A percentile compares a stretch with the other conserved stretches of the same genome.
These are phyloP conservation scores for Spinellus fusiger DNA, from an alignment of 192 early-diverging fungal species.

Conservation along the genomic window DNA sequence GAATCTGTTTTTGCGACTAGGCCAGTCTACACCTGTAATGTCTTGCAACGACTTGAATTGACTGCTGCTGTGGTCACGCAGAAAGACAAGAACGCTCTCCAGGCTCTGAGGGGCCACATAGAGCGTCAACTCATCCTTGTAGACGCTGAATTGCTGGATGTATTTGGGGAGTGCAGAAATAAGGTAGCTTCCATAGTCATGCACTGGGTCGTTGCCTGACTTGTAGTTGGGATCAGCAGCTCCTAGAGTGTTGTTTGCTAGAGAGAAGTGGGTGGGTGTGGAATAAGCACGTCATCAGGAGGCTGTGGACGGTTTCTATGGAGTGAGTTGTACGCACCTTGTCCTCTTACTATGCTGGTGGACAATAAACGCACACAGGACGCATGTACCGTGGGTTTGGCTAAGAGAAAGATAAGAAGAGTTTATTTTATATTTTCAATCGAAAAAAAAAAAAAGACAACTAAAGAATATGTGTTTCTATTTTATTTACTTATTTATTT, in stretches of 20 bases:
- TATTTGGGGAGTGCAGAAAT: constrained; percentile 84
- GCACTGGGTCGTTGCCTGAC: constrained; percentile 44
- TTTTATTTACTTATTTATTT: no score
- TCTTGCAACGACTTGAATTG: constrained; percentile 93
- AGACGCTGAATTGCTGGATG: constrained; percentile 95
- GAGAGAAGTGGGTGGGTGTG: not conserved
- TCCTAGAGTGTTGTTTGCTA: not conserved
- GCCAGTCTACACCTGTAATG: constrained; percentile 89
- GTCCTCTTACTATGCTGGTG: constrained; percentile 2
- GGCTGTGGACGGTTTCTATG: no score
- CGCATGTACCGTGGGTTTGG: constrained; percentile 9
- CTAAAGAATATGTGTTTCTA: no score
- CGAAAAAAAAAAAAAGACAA: not conserved
- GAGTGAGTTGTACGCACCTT: constrained; percentile 24
- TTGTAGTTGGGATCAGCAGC: constrained; percentile 31
- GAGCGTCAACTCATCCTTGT: constrained; percentile 97
- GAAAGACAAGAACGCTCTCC: constrained; percentile 75
- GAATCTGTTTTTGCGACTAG: constrained; percentile 87
- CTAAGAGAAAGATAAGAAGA: constrained; percentile 3
- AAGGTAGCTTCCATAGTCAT: constrained; percentile 88
- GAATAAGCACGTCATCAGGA: not conserved
- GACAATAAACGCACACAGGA: constrained; percentile 14
- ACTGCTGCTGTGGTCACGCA: constrained; percentile 86
- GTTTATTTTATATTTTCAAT: not conserved
- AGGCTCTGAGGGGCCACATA: constrained; percentile 84